Evolutionary conservation across 1,284 basidiomycete genomes (phyloP).

Genomic region (Malassezia equina): DNA sequence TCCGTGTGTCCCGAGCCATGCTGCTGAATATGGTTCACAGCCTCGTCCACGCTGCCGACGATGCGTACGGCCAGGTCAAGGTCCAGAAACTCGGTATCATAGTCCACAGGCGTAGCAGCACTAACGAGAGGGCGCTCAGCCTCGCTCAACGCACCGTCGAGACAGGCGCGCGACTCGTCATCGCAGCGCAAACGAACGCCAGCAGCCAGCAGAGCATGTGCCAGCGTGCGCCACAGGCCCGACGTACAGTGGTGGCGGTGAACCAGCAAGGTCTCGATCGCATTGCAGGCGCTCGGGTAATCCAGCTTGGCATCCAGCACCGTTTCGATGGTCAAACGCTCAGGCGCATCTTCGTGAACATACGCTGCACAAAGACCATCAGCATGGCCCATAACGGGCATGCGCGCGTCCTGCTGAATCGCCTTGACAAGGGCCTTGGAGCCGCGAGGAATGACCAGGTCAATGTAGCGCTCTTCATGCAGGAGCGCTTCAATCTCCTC

Average conservation of each 20-base stretch:
- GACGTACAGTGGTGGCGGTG: slow-evolving; percentile 54
- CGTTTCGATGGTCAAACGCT: slow-evolving; percentile 67
- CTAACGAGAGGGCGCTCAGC: slow-evolving; percentile 46
- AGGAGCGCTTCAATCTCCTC: slow-evolving; percentile 79
- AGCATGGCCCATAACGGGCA: slow-evolving; percentile 98
- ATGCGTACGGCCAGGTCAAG: slow-evolving; percentile 58
- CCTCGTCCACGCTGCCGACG: slow-evolving; percentile 61
- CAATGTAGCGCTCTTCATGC: slow-evolving; percentile 78
- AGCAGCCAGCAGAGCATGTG: slow-evolving; percentile 59
- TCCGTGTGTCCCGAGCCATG: slow-evolving; percentile 95
- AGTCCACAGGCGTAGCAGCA: slow-evolving; percentile 54
- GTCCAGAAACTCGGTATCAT: slow-evolving; percentile 67
- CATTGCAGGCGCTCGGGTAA: slow-evolving; percentile 93
- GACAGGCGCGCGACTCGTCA: slow-evolving; percentile 27
- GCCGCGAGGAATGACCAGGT: slow-evolving; percentile 91
- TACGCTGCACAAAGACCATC: slow-evolving; percentile 87
- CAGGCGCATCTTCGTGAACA: slow-evolving; percentile 70
- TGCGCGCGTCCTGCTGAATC: slow-evolving; percentile 81
- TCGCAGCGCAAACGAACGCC: slow-evolving; percentile 75
- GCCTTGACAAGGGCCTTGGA: slow-evolving; percentile 77
- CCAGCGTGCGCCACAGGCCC: slow-evolving; percentile 67
- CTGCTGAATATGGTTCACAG: slow-evolving; percentile 79
- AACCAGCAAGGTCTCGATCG: slow-evolving; percentile 78
- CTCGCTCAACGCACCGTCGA: neutral
- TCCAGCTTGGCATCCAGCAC: slow-evolving; percentile 88